A percentile compares a stretch with the other conserved stretches of the same genome.
Evolutionary conservation across 805 yeast species (phyloP).

Genomic region (Tetrapisispora taiwanensis): DNA sequence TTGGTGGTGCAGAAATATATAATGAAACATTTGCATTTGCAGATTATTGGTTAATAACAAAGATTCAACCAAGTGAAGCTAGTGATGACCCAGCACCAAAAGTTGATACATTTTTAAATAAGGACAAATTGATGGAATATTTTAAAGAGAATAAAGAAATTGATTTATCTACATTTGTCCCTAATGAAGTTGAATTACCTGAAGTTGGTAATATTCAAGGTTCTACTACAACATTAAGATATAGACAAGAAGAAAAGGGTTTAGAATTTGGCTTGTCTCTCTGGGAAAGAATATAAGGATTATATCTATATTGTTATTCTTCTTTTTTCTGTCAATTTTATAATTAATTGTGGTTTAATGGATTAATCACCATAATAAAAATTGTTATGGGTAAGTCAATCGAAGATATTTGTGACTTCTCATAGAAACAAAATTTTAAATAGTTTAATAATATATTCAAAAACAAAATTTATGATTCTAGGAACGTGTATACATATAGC

Average conservation of each 20-base stretch:
- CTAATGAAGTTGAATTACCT: conserved; percentile 16
- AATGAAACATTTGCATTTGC: conserved; percentile 40
- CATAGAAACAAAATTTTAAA: too few species aligned
- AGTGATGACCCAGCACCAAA: conserved; percentile 27
- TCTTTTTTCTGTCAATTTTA: too few species aligned
- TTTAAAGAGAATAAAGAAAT: conserved; percentile 18
- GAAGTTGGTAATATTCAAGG: conserved; percentile 32
- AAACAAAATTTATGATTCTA: too few species aligned
- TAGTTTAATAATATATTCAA: too few species aligned
- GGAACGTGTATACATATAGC: too few species aligned
- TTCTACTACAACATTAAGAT: conserved; percentile 18
- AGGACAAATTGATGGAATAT: conserved; percentile 13
- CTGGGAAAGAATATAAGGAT: conserved; percentile 37
- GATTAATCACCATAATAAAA: too few species aligned
- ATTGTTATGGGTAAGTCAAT: too few species aligned
- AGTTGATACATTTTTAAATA: conserved; percentile 64
- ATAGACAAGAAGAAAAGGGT: conserved; percentile 36
- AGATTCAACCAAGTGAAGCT: conserved; percentile 35
- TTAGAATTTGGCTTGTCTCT: conserved; percentile 50
- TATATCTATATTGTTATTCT: too few species aligned
- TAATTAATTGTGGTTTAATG: too few species aligned
- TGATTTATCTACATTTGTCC: conserved; percentile 32
- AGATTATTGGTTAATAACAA: conserved; percentile 57
- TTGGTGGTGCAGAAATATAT: conserved; percentile 91
- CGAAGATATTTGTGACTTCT: too few species aligned